Conservation (phyloP, 2,329 filamentous ascomycete genomes). For the Diaporthe citriasiana region DNA sequence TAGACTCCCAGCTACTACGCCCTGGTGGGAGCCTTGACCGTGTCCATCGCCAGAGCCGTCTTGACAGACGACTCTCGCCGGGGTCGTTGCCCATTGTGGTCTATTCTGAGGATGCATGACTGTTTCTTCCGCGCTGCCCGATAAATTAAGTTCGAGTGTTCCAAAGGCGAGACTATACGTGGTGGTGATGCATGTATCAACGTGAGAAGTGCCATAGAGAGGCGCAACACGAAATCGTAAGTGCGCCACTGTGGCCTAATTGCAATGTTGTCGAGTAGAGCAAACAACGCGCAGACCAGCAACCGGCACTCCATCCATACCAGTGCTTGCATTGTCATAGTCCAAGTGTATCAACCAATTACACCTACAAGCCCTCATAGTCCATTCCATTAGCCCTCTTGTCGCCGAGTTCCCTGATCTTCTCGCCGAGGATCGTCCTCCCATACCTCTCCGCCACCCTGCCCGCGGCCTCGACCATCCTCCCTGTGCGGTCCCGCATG, state of each 20-base stretch:
- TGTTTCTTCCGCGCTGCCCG: neutral
- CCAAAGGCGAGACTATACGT: neutral
- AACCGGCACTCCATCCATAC: neutral
- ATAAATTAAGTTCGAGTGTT: neutral
- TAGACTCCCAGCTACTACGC: slow-evolving; percentile 2
- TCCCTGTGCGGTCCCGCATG: slow-evolving; percentile 86
- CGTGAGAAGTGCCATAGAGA: neutral
- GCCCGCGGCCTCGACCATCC: slow-evolving; percentile 91
- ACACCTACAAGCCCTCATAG: slow-evolving; percentile 12
- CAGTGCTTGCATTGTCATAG: neutral
- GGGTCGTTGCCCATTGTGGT: slow-evolving; percentile 1
- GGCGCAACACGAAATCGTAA: neutral
- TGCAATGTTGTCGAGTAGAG: slow-evolving; percentile 9
- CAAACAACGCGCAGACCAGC: neutral
- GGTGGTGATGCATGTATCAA: neutral
- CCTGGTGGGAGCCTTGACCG: neutral
- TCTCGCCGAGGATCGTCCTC: slow-evolving; percentile 83
- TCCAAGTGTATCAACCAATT: neutral
- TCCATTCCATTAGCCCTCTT: slow-evolving; percentile 72
- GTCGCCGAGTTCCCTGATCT: slow-evolving; percentile 90
- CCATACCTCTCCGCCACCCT: slow-evolving; percentile 93
- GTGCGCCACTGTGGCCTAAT: neutral
- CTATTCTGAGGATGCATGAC: neutral
- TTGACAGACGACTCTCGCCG: neutral
- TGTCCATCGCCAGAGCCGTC: neutral